Base-by-base conservation (phyloP, 257 asterid genomes). In the Salvia splendens region DNA sequence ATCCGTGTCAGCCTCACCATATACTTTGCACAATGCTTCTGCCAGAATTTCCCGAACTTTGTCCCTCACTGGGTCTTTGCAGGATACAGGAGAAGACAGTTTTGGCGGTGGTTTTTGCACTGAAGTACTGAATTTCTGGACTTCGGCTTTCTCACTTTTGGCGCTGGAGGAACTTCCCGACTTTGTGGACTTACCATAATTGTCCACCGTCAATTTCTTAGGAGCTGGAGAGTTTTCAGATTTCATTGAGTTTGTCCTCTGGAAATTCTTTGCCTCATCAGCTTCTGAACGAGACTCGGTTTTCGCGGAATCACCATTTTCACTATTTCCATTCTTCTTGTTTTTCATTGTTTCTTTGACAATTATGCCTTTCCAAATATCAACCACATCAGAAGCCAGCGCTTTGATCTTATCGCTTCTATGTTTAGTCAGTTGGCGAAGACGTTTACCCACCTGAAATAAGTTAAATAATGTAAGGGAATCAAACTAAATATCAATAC, bases 391-490 rank as follows among this genome's bases (percentile, higher is more conserved):
- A 55, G 89, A 71, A 52, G 99, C 97, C 80, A 88, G 69, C 10
- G 81, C 71, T 82, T 87, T 86, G 74, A 94, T 94, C 81, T 75
- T 85, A 59, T 75, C 72, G 72, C 92, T 84, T 33, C 89, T 87
- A 74, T 94, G 97, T 78, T 91, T 93, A 14, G 97, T 88, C 75
- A 93, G 83, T 42, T 82, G 90, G 68, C 97, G 86, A 43, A 93
- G 86, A 56, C 84, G 84, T 78, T 93, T 93, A 24, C 99, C 99
- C 28, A 93, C 87, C 99, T 93, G 88, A 30, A 75, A 72, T 36
- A 51, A 45, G 46, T 45, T 32, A n/a, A 41, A 46, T 46, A 35
- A 42, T 6, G 8, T 0, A 24, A 61, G 28, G 7, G 40, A 36
- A 47, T 15, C 1, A 17, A 57, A 15, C 47, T 14, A 40, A 15